phyloP scores from a whole-genome alignment of 2,329 filamentous ascomycete genomes.

The Mollisia scopiformis region DNA sequence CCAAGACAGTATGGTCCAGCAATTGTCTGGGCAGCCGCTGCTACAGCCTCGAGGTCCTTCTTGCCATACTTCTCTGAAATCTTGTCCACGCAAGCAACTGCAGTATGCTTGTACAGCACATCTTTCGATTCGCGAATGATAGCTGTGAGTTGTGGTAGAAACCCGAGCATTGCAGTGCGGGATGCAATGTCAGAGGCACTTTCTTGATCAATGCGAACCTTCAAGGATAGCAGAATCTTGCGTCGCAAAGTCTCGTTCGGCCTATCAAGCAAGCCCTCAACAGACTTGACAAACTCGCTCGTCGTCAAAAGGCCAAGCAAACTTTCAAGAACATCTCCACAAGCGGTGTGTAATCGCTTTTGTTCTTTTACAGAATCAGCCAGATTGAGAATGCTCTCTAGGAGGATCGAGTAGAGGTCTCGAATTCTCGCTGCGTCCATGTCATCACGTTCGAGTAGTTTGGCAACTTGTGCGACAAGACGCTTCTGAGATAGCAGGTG shows the following conservation, averaged over 20 bases:
- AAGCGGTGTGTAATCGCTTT: constrained; percentile 58
- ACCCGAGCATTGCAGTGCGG: constrained; percentile 72
- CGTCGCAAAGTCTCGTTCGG: constrained; percentile 76
- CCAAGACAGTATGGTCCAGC: constrained; percentile 77
- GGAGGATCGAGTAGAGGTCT: constrained; percentile 67
- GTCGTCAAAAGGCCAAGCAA: constrained; percentile 86
- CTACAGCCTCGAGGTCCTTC: constrained; percentile 79
- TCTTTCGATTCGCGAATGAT: constrained; percentile 76
- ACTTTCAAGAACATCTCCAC: constrained; percentile 74
- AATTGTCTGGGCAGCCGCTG: constrained; percentile 75
- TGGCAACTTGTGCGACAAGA: constrained; percentile 57
- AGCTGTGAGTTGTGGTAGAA: constrained; percentile 76
- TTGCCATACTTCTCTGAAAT: constrained; percentile 96
- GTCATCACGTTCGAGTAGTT: constrained; percentile 62
- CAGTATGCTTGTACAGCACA: constrained; percentile 78
- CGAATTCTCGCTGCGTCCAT: constrained; percentile 69
- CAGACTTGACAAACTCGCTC: constrained; percentile 84
- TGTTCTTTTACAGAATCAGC: constrained; percentile 65
- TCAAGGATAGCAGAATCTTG: constrained; percentile 80
- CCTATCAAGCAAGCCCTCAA: constrained; percentile 78
- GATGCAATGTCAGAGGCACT: constrained; percentile 70
- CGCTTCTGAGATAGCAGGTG: constrained; percentile 60
- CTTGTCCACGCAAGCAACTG: constrained; percentile 87
- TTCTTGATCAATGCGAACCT: constrained; percentile 76
- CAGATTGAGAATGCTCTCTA: constrained; percentile 67